phyloP scores from a whole-genome alignment of 2,329 filamentous ascomycete species.

The Emergomyces orientalis region DNA sequence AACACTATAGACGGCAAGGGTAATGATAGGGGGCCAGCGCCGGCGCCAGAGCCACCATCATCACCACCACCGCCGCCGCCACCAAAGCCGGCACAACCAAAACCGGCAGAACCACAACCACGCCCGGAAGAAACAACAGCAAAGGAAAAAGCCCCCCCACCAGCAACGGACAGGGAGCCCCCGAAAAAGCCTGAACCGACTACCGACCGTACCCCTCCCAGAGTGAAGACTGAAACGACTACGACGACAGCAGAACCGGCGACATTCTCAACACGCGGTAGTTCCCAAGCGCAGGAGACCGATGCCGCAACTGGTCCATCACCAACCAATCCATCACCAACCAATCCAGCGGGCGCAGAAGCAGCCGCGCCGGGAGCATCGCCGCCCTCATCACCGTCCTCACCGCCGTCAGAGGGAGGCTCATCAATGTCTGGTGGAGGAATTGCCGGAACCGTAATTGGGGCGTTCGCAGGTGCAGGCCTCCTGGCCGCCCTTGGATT shows the following conservation, averaged over 20 bases:
- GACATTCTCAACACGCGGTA: neutral
- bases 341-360: neutral
- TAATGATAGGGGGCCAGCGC: neutral
- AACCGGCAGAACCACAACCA: no score
- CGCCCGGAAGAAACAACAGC: neutral
- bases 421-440: constrained; percentile 1
- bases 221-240: neutral
- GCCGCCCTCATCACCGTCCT: neutral
- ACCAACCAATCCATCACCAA: neutral
- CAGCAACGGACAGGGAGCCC: neutral
- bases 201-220: neutral
- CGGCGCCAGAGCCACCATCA: neutral
- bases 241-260: neutral
- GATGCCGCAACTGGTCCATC: neutral
- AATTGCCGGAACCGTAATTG: constrained; percentile 6
- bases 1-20: constrained; percentile 6
- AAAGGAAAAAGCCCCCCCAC: neutral
- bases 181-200: neutral
- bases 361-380: neutral
- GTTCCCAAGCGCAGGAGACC: neutral
- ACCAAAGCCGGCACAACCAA: neutral
- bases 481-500: constrained; percentile 3
- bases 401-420: constrained; percentile 1
- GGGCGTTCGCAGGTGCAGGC: neutral
- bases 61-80: no score